These are phyloP conservation scores for Naganishia antarctica DNA, from an alignment of 768 basidiomycete species.

Conservation along the genomic window DNA sequence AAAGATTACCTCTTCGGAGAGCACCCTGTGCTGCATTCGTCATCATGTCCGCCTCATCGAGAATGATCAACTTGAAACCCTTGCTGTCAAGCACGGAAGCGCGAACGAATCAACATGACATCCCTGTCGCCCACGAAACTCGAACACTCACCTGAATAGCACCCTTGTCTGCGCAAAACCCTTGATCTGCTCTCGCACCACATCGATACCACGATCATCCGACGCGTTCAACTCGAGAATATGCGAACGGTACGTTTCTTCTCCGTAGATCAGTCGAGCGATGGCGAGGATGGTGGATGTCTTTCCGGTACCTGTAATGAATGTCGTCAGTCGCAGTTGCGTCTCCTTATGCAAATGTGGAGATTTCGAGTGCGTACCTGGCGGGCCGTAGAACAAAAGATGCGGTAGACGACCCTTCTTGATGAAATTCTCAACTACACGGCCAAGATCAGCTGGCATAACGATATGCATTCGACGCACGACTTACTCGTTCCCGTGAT, in stretches of 20 bases:
- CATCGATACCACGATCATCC: slow-evolving; percentile 96
- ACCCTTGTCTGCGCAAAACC: slow-evolving; percentile 95
- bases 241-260: slow-evolving; percentile 70
- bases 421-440: slow-evolving; percentile 88
- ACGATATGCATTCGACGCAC: neutral
- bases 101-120: neutral
- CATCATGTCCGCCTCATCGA: slow-evolving; percentile 99
- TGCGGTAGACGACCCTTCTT: slow-evolving; percentile 90
- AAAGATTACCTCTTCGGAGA: slow-evolving; percentile 63
- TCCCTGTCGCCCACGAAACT: neutral
- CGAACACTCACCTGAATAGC: slow-evolving; percentile 52
- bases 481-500: slow-evolving; percentile 88
- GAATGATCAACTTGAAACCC: slow-evolving; percentile 93
- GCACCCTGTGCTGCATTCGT: slow-evolving; percentile 95
- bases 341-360: neutral
- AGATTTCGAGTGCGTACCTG: slow-evolving; percentile 53
- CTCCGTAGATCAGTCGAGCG: slow-evolving; percentile 87
- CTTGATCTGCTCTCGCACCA: slow-evolving; percentile 97
- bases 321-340: too few species aligned
- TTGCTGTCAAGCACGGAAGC: slow-evolving; percentile 55
- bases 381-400: slow-evolving; percentile 93
- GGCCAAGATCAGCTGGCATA: neutral
- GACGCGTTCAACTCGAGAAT: slow-evolving; percentile 97
- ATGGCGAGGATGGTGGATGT: slow-evolving; percentile 96
- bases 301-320: slow-evolving; percentile 66